Percentiles rank a stretch among this genome's conserved stretches.
Evolutionary conservation across 768 basidiomycete species (phyloP).

Genomic region (Rhizopogon rudus): DNA sequence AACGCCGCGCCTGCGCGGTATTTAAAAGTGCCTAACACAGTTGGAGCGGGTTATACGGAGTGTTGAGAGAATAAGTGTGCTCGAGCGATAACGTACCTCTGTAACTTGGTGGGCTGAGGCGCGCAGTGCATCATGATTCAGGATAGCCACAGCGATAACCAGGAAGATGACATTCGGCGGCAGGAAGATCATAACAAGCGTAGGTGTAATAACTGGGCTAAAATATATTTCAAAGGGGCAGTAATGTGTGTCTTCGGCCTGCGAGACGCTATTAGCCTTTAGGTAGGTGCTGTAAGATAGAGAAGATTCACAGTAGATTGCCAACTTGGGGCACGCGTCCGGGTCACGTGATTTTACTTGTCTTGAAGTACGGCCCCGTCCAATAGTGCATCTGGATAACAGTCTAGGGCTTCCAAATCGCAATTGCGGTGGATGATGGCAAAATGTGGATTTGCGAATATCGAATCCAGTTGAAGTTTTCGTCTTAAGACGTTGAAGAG

Average conservation of each 20-base stretch:
- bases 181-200: neutral
- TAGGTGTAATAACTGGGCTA: neutral
- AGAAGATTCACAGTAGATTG: neutral
- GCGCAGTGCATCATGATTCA: neutral
- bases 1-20: constrained; percentile 9
- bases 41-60: neutral
- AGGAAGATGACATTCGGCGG: neutral
- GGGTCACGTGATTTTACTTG: neutral
- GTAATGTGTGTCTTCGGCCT: neutral
- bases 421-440: too few relatives aligned
- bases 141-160: neutral
- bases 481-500: too few relatives aligned
- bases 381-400: too few relatives aligned
- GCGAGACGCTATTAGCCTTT: neutral
- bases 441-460: neutral
- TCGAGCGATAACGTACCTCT: neutral
- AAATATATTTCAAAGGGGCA: neutral
- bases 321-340: neutral
- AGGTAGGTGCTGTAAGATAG: neutral
- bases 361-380: too few relatives aligned
- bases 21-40: neutral
- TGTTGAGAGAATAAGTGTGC: neutral
- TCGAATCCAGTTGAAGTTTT: too few relatives aligned
- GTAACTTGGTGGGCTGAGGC: neutral
- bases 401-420: too few relatives aligned